Evolutionary conservation across 2,329 filamentous ascomycete species (phyloP).

Genomic region (Pseudohalonectria lignicola): DNA sequence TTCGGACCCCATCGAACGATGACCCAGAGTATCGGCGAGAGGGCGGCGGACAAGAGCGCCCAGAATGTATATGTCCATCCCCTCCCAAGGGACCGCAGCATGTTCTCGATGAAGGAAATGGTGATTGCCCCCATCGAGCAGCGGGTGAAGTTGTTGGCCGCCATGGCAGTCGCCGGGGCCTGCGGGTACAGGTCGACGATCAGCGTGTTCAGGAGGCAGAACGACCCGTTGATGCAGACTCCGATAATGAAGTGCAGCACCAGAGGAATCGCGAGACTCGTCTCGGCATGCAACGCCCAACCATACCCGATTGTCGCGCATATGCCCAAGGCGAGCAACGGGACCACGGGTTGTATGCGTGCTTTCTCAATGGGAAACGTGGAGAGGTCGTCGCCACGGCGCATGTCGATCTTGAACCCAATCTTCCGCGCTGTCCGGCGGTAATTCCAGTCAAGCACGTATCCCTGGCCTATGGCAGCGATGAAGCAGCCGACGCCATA

Average conservation of each 20-base stretch:
- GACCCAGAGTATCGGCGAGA: conserved; percentile 36
- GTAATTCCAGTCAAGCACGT: conserved; percentile 57
- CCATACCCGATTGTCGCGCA: conserved; percentile 42
- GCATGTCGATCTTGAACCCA: conserved; percentile 49
- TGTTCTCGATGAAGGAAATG: conserved; percentile 46
- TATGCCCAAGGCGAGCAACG: conserved; percentile 42
- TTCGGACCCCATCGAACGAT: conserved; percentile 40
- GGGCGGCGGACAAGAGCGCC: conserved; percentile 34
- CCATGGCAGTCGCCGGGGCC: conserved; percentile 50
- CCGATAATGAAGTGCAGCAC: conserved; percentile 47
- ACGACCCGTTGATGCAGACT: conserved; percentile 47
- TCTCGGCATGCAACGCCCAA: conserved; percentile 41
- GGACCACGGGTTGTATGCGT: conserved; percentile 41
- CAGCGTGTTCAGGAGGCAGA: conserved; percentile 52
- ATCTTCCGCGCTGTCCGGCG: conserved; percentile 50
- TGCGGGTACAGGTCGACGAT: conserved; percentile 53
- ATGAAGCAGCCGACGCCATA: conserved; percentile 38
- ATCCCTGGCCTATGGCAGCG: conserved; percentile 43
- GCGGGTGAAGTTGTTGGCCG: conserved; percentile 53
- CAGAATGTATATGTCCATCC: conserved; percentile 55
- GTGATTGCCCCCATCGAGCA: conserved; percentile 49
- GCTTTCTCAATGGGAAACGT: conserved; percentile 45
- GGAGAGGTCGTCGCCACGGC: conserved; percentile 39
- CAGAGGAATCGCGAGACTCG: conserved; percentile 36
- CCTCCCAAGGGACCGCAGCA: conserved; percentile 44